Conservation (phyloP, 192 early-diverging fungal species). For the Jimgerdemannia lactiflua region DNA sequence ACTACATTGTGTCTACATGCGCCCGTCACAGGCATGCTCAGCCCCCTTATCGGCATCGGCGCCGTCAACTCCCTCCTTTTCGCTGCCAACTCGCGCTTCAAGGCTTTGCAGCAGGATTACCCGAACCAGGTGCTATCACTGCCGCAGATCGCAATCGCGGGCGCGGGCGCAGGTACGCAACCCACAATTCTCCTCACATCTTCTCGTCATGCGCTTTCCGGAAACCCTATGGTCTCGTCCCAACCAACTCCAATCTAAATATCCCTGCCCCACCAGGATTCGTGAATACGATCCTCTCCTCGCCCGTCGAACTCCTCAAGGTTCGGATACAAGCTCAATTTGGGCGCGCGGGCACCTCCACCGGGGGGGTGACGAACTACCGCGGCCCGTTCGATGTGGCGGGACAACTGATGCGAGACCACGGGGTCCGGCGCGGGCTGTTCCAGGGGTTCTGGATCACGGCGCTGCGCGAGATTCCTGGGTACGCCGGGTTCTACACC, state of each 20-base stretch:
- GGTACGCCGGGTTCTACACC: conserved; percentile 82
- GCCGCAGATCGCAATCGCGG: conserved; percentile 77
- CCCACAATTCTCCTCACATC: conserved; percentile 1
- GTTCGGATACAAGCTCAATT: conserved; percentile 92
- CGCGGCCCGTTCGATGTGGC: conserved; percentile 71
- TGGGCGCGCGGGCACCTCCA: conserved; percentile 23
- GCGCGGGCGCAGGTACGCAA: conserved; percentile 73
- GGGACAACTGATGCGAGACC: conserved; percentile 54
- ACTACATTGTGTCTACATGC: not conserved
- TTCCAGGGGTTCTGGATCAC: conserved; percentile 84
- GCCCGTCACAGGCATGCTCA: conserved; percentile 59
- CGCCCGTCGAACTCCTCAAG: conserved; percentile 95
- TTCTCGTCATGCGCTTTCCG: not conserved
- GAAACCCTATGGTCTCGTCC: not conserved
- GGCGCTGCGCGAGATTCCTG: conserved; percentile 74
- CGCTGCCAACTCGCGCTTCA: conserved; percentile 71
- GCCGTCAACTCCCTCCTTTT: conserved; percentile 88
- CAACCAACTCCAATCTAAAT: not conserved
- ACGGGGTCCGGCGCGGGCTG: conserved; percentile 71
- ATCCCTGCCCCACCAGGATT: conserved; percentile 39
- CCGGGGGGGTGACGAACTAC: conserved; percentile 28
- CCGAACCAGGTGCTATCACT: conserved; percentile 52
- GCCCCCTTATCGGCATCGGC: conserved; percentile 76
- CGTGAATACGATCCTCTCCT: conserved; percentile 81
- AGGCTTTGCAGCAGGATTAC: conserved; percentile 46